Conservation (phyloP, 345 rosid genomes). For the Gossypium anomalum region DNA sequence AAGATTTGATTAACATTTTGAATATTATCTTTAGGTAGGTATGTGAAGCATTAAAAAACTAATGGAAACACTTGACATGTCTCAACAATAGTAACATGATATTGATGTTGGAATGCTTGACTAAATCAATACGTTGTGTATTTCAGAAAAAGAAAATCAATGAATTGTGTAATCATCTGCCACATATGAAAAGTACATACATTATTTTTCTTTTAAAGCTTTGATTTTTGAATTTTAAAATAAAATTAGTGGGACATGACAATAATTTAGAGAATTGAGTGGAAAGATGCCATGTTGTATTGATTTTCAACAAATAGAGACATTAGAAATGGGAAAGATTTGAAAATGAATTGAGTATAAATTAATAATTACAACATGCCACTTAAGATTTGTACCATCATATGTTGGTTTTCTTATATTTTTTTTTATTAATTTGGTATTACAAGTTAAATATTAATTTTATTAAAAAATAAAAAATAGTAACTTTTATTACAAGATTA, state of each 20-base stretch:
- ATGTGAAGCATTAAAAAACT: not conserved
- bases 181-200: too few species aligned
- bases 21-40: not conserved
- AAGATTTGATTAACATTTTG: not conserved
- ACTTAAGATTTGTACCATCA: too few species aligned
- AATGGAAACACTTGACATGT: not conserved
- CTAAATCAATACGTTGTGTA: not conserved
- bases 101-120: slow-evolving; percentile 7
- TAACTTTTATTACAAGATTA: too few species aligned
- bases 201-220: not conserved
- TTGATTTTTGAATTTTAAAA: not conserved
- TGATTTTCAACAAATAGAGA: not conserved
- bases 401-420: too few species aligned
- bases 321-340: not conserved
- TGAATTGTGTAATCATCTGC: not conserved
- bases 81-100: slow-evolving; percentile 8
- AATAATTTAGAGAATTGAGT: slow-evolving; percentile 1
- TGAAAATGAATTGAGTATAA: not conserved
- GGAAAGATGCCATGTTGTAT: not conserved
- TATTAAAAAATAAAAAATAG: too few species aligned
- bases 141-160: not conserved
- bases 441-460: too few species aligned
- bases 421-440: too few species aligned
- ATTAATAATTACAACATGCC: not conserved
- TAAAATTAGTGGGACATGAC: not conserved